A percentile compares a stretch with the other conserved stretches of the same genome.
Evolutionary conservation across 1,139 yeast species (phyloP).

Genomic region (Kurtzmaniella quercitrusa): DNA sequence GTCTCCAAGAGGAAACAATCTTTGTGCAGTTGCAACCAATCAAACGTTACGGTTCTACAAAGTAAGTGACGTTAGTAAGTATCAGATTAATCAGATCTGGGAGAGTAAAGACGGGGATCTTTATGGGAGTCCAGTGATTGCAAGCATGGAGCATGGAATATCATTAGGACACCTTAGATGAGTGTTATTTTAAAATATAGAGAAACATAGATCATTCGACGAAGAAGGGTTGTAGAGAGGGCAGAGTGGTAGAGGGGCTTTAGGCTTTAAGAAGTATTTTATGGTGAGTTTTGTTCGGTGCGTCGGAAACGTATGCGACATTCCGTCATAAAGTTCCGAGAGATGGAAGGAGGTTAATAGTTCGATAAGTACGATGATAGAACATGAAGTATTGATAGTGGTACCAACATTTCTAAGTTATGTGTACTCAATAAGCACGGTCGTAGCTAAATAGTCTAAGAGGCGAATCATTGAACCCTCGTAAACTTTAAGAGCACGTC

Average conservation of each 20-base stretch:
- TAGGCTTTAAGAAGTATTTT: no score
- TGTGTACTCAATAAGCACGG: no score
- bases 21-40: slow-evolving; percentile 76
- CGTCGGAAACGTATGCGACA: background rate
- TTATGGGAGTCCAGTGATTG: slow-evolving; percentile 59
- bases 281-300: background rate
- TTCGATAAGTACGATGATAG: background rate
- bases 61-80: slow-evolving; percentile 50
- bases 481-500: no score
- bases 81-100: slow-evolving; percentile 24
- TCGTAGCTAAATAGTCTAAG: no score
- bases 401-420: no score
- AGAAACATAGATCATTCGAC: no score
- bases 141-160: slow-evolving; percentile 11
- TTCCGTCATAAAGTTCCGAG: background rate
- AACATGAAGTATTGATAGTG: background rate
- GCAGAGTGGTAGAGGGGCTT: no score
- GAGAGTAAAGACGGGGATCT: slow-evolving; percentile 25
- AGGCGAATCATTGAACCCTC: no score
- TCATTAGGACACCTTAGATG: background rate
- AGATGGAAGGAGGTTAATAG: background rate
- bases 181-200: background rate
- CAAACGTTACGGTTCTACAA: slow-evolving; percentile 70
- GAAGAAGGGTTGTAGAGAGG: no score
- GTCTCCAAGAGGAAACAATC: slow-evolving; percentile 57